Conservation (phyloP, 495 filamentous ascomycete species). For the Penicillium longicatenatum region DNA sequence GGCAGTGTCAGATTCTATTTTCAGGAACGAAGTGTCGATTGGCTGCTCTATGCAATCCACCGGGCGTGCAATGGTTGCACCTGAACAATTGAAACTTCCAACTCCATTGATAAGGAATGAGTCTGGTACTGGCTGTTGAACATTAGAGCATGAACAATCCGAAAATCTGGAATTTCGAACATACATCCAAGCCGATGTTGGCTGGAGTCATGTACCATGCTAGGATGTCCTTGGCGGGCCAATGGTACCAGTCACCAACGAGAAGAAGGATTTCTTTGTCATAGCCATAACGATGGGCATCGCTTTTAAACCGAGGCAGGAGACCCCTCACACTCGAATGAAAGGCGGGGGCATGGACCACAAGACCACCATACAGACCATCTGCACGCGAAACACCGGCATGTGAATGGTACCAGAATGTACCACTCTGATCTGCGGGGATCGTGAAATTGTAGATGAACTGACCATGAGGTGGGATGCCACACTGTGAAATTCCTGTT, state of each 20-base stretch:
- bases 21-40: slow-evolving; percentile 22
- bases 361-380: background rate
- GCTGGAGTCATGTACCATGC: slow-evolving; percentile 23
- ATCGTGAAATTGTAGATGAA: background rate
- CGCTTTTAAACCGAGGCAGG: slow-evolving; percentile 1
- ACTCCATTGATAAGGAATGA: slow-evolving; percentile 51
- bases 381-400: background rate
- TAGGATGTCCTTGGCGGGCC: background rate
- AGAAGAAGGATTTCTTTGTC: background rate
- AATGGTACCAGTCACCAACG: background rate
- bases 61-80: slow-evolving; percentile 47
- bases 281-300: background rate
- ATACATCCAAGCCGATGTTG: slow-evolving; percentile 50
- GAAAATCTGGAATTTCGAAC: background rate
- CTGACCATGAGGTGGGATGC: background rate
- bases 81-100: slow-evolving; percentile 49
- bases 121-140: slow-evolving; percentile 47
- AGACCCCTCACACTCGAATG: slow-evolving; percentile 33
- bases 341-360: slow-evolving; percentile 6
- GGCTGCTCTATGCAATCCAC: slow-evolving; percentile 37
- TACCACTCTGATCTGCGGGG: background rate
- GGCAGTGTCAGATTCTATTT: slow-evolving; percentile 8
- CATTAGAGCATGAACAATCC: background rate
- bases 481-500: background rate
- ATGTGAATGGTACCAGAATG: background rate